Evolutionary conservation across 306 rosid species (phyloP), one percentile per base, ranked within the genome.

Genomic region (Inga laurina): DNA sequence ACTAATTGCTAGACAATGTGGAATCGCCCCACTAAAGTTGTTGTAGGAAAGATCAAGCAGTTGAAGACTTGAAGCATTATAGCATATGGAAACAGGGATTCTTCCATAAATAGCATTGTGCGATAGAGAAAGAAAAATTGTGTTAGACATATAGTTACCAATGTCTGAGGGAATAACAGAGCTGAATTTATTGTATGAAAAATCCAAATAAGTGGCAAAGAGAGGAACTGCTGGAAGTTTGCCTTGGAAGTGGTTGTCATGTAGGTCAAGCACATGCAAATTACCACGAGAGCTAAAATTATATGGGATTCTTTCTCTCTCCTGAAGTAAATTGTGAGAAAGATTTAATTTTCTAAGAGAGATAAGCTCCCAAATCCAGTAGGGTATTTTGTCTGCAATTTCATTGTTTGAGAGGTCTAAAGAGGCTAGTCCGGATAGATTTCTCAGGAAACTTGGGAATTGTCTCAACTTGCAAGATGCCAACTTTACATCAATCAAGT

Each of bases 181-280:
- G 79, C 44, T 0, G 21, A 5, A 10, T 56, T 56, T 56, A 56
- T 21, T 56, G 27, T 21, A 19, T 19, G 62, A 56, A 56, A 18
- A 56, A 19, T 54, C 62, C 62, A 54, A 54, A 56, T 27, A 27
- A 27, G 27, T 0, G 27, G 6, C 30, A 6, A 0, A 0, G 22
- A 2, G 21, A 8, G 81, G 86, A 13, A 82, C n/a, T 14, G 49
- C 3, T 3, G 85, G 82, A 45, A 91, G 57, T 24, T 16, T 13
- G 6, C 90, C 91, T 27, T 65, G 81, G 18, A 91, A 83, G 2
- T 64, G 54, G 82, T 91, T 91, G 4, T 72, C 74, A 70, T 75
- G 85, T 12, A 91, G 90, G 82, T 89, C 93, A 61, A 91, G 77
- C 0, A 22, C 0, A 1, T 0, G 0, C 68, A 91, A 14, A 48